phyloP scores from a whole-genome alignment of 176 grass and related monocot species.

The Stipa capillata region DNA sequence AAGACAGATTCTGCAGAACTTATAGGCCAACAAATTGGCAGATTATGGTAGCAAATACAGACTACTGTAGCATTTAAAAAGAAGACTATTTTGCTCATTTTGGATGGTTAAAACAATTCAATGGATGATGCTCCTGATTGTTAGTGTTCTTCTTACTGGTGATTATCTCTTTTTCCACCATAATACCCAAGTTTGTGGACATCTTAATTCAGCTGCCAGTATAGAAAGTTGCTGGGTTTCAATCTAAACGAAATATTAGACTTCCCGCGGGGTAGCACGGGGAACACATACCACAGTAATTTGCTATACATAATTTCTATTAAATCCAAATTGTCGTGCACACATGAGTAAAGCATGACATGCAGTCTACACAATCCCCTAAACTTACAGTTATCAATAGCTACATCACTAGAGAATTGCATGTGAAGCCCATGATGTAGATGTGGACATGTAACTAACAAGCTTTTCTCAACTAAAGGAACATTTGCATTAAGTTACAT shows the following conservation, averaged over 20 bases:
- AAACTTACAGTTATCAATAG: not conserved
- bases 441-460: constrained; percentile 4
- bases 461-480: not conserved
- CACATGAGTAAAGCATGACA: not conserved
- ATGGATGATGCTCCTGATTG: not conserved
- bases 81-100: not conserved
- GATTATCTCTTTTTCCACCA: not conserved
- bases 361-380: not conserved
- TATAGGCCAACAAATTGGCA: not conserved
- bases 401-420: not conserved
- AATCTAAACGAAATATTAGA: not conserved
- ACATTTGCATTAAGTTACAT: not conserved
- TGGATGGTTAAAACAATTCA: not conserved
- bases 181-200: not conserved
- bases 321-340: not conserved
- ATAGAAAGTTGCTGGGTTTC: not conserved
- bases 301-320: too few species aligned
- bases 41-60: not conserved
- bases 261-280: too few species aligned
- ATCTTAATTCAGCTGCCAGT: not conserved
- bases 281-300: too few species aligned
- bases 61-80: not conserved
- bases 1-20: not conserved
- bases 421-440: not conserved
- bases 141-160: not conserved